These are phyloP conservation scores for Metschnikowia kofuensis DNA, from an alignment of 805 yeast species.

Conservation along the genomic window DNA sequence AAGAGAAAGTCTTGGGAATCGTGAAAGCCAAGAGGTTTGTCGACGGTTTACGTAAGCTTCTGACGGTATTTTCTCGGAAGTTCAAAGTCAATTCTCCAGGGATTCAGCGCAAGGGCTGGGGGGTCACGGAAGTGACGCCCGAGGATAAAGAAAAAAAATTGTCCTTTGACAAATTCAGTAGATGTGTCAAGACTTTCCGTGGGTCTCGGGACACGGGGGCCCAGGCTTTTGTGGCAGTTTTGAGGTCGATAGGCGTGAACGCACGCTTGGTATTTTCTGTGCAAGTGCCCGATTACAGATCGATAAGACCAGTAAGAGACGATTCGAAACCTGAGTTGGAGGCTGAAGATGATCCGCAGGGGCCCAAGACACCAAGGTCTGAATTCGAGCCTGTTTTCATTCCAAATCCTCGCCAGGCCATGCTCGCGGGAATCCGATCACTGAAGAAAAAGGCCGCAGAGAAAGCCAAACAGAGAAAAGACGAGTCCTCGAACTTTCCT, in stretches of 20 bases:
- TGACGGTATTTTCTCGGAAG: conserved; percentile 57
- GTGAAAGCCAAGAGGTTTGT: conserved; percentile 65
- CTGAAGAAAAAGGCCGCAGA: conserved; percentile 2
- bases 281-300: conserved; percentile 77
- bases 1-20: conserved; percentile 16
- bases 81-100: conserved; percentile 49
- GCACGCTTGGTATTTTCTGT: conserved; percentile 77
- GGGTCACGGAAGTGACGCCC: conserved; percentile 18
- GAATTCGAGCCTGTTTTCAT: conserved; percentile 21
- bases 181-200: conserved; percentile 39
- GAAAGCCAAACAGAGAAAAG: not conserved
- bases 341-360: not conserved
- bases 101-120: conserved; percentile 35
- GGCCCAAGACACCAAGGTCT: conserved; percentile 5
- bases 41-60: conserved; percentile 69
- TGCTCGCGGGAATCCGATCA: conserved; percentile 8
- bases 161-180: conserved; percentile 42
- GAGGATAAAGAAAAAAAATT: conserved; percentile 19
- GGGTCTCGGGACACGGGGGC: conserved; percentile 82
- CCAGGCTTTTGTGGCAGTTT: conserved; percentile 79
- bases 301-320: conserved; percentile 13
- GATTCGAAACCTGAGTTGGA: conserved; percentile 1
- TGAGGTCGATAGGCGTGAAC: conserved; percentile 67
- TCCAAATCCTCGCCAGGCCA: conserved; percentile 15
- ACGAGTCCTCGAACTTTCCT: conserved; percentile 46